These are phyloP conservation scores for Ocimum tenuiflorum DNA, from an alignment of 257 asterid species.

Conservation along the genomic window DNA sequence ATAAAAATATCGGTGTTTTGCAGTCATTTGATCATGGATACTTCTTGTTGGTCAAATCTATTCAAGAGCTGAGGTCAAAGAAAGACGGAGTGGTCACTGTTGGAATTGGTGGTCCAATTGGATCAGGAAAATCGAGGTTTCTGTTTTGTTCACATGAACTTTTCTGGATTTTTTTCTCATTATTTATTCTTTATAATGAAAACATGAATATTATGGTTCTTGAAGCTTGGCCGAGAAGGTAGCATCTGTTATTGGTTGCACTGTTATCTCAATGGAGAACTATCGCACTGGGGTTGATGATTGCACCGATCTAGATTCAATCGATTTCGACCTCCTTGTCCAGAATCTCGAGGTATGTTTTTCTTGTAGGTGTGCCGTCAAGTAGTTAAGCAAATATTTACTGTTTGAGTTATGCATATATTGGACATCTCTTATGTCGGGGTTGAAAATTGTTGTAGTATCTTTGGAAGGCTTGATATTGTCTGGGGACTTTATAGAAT, in stretches of 20 bases:
- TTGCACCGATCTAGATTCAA: conserved; percentile 76
- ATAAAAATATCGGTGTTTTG: conserved; percentile 21
- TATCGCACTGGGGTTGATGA: conserved; percentile 90
- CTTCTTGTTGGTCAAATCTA: conserved; percentile 88
- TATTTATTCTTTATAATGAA: conserved; percentile 13
- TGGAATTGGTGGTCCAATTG: conserved; percentile 98
- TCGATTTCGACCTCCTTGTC: conserved; percentile 85
- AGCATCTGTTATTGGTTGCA: conserved; percentile 87
- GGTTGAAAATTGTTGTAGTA: background rate
- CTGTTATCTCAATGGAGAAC: conserved; percentile 88
- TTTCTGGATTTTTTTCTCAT: background rate
- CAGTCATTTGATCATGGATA: conserved; percentile 99
- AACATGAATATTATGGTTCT: conserved; percentile 34
- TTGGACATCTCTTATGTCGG: background rate
- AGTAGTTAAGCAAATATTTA: background rate
- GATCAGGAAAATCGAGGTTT: conserved; percentile 96
- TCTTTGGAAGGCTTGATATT: background rate
- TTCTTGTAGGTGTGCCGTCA: background rate
- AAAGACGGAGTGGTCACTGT: conserved; percentile 80
- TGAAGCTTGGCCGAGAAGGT: conserved; percentile 98
- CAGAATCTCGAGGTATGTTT: conserved; percentile 73
- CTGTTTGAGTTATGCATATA: background rate
- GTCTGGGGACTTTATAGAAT: background rate
- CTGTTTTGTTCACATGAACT: background rate
- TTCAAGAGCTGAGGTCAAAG: conserved; percentile 93